Base-by-base conservation (phyloP, 352 stramenopile species). In the Globisporangium viniferum region DNA sequence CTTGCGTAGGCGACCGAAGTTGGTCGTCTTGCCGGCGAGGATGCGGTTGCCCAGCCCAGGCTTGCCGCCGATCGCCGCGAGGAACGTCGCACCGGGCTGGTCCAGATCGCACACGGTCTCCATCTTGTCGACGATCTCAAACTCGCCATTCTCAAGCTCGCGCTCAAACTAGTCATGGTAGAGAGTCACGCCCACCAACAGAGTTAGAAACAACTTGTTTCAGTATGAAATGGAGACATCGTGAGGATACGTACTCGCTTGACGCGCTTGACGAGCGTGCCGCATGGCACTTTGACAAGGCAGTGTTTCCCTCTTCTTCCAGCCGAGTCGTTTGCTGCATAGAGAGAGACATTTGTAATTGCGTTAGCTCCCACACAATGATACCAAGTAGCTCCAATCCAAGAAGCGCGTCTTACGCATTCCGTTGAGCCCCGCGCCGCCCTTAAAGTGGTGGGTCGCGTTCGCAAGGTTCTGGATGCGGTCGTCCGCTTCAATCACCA, bases 201-300 rank as follows among this genome's bases (percentile, higher is more conserved):
- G 14, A 46, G 14, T 46, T 46, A 46, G 14, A 20, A 2, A 46
- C 6, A 46, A 6, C 12, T 46, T 46, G 10, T 7, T 24, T 35
- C 9, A 39, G 20, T 51, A 51, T 20, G 24, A 29, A 8, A 61
- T 2, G 58, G 5, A 49, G 10, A 63, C 2, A 51, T 48, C 41
- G 3, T 9, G 39, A 18, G 6, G 44, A 10, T 22, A 75, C 80
- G 49, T 77, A 91, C 79, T 24, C 87, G 88, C 33, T 94, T 82
- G 22, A 97, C 85, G 33, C 89, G 81, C 81, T 96, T 95, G 49
- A 97, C 76, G 41, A 95, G 80, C 24, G 91, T 97, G 27, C 91
- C 91, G 22, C 86, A 91, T 2, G 91, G 91, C 18, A 97, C 88
- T 63, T 91, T 89, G 10, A 97, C 77, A 12, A 87, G 64, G 53